Base-by-base conservation (phyloP, 306 rosid species). In the Cucurbita ficifolia region DNA sequence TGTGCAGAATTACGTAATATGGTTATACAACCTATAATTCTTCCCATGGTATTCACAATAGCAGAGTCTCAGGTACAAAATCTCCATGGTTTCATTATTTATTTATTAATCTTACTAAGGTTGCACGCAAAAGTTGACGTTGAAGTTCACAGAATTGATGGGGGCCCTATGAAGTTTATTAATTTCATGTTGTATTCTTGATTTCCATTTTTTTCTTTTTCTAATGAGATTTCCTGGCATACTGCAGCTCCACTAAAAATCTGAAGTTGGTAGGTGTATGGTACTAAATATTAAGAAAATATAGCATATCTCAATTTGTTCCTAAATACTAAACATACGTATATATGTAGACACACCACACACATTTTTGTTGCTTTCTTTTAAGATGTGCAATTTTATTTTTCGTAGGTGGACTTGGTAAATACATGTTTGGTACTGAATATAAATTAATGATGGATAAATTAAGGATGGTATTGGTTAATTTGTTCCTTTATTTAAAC, bases 11-110 rank as follows among this genome's bases (percentile, higher is more conserved):
- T 95, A 51, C 82, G 99, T 81, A 95, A 95, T 89, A 79, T 91
- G 79, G 99, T 95, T 54, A 91, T 95, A 92, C 99, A 95, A 61
- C 96, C 99, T 0, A 86, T 95, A 96, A 95, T 95, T 79, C 82
- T 95, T 58, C 99, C 99, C n/a, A 95, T 91, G 99, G 99, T 95
- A 82, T 96, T 95, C 29, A 89, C 90, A 7, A 95, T 95, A 84
- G 99, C 97, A 0, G 99, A 95, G 82, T 92, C 99, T 77, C 99
- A 95, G 99, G 99, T 95, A 79, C 69, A 57, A 75, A 72, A 71
- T 67, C 70, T 58, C 10, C 51, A 52, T 72, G 36, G 22, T 70
- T 54, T 53, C 38, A 19, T 17, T 65, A 19, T 16, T 65, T 43
- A 65, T 42, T n/a, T 71, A 71, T 51, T 53, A 8, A 70, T 8